Conservation (phyloP, 2,329 filamentous ascomycete species). For the Colletotrichum coccodes region DNA sequence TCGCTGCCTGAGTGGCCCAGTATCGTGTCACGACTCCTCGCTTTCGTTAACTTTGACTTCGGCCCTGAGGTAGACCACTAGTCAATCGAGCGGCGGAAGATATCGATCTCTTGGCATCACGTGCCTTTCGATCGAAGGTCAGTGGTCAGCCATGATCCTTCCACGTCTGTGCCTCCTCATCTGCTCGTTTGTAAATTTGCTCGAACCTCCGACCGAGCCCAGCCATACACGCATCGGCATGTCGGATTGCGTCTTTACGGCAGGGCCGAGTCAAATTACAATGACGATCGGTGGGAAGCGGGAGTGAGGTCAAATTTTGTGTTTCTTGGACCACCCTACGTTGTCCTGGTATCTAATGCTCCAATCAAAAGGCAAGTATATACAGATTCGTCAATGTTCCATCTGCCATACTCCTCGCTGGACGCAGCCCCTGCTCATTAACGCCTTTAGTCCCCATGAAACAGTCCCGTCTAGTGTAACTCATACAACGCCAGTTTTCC, state of each 20-base stretch:
- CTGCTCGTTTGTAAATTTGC: neutral
- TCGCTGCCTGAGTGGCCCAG: too few species aligned
- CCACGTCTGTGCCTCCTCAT: neutral
- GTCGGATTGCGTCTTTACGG: neutral
- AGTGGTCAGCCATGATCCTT: neutral
- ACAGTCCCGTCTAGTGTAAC: neutral
- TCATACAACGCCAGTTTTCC: neutral
- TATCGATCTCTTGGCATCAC: conserved; percentile 8
- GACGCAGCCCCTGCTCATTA: conserved; percentile 11
- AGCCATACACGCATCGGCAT: neutral
- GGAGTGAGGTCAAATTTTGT: neutral
- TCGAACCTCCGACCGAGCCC: neutral
- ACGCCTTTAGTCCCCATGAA: neutral
- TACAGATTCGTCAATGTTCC: conserved; percentile 10
- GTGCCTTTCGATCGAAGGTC: conserved; percentile 6
- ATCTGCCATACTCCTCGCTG: conserved; percentile 3
- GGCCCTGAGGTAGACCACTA: neutral
- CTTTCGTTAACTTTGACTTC: neutral
- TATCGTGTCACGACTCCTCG: too few species aligned
- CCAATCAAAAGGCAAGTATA: neutral
- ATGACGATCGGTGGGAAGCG: neutral
- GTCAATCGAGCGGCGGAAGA: neutral
- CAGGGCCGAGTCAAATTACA: neutral
- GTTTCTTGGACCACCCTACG: neutral
- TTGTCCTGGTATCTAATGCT: conserved; percentile 25